phyloP scores from a whole-genome alignment of 2,329 filamentous ascomycete genomes.

The Rhexocercosporidium sp. region DNA sequence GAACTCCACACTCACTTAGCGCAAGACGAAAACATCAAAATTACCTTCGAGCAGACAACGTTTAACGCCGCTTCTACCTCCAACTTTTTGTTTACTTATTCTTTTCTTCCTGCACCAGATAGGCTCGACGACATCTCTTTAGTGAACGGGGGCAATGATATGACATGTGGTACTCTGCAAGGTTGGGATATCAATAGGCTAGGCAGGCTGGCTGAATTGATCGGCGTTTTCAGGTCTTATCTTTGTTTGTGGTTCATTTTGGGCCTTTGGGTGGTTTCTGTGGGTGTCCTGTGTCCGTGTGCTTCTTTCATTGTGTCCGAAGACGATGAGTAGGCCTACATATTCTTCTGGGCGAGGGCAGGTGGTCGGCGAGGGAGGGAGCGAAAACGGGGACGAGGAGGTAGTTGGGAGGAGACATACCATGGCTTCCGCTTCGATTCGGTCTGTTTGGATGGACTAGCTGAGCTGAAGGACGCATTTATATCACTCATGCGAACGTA shows the following conservation, averaged over 20 bases:
- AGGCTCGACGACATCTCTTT: background rate
- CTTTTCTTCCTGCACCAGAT: background rate
- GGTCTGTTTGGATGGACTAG: background rate
- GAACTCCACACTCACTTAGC: slow-evolving; percentile 35
- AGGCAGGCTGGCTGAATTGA: slow-evolving; percentile 1
- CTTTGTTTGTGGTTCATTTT: background rate
- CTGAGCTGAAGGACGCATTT: background rate
- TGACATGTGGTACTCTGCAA: background rate
- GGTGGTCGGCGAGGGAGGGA: background rate
- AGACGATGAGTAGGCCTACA: background rate
- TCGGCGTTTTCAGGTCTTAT: background rate
- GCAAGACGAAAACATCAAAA: background rate
- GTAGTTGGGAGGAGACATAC: background rate
- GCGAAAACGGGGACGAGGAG: background rate
- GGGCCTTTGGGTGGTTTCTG: background rate
- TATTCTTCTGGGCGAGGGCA: background rate
- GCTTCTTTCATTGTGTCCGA: background rate
- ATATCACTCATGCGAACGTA: background rate
- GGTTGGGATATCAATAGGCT: slow-evolving; percentile 8
- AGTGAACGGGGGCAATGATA: background rate
- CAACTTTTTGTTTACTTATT: background rate
- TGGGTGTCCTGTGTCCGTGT: background rate
- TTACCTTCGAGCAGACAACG: background rate
- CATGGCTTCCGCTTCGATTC: background rate
- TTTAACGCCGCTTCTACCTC: background rate